phyloP scores from a whole-genome alignment of 495 filamentous ascomycete genomes.

The Oleoguttula mirabilis region DNA sequence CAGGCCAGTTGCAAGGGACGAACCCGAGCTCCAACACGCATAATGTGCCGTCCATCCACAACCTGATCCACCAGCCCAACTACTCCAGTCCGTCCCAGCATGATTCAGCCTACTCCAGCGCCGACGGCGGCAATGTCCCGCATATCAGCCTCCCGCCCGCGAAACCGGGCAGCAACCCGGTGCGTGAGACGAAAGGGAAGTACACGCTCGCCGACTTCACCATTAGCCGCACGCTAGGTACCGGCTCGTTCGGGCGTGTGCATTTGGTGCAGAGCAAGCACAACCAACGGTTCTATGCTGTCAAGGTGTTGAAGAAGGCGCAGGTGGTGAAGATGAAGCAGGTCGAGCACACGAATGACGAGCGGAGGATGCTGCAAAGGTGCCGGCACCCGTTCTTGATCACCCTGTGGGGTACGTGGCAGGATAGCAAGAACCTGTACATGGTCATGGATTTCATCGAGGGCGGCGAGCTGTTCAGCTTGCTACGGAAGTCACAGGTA shows the following conservation, averaged over 20 bases:
- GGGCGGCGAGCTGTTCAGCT: constrained; percentile 90
- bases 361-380: constrained; percentile 84
- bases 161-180: constrained; percentile 18
- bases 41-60: constrained; percentile 56
- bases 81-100: constrained; percentile 21
- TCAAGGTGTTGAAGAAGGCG: constrained; percentile 96
- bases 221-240: constrained; percentile 81
- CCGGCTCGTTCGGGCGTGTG: constrained; percentile 91
- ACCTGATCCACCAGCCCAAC: constrained; percentile 52
- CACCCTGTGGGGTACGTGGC: constrained; percentile 96
- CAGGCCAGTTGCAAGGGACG: constrained; percentile 6
- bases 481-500: constrained; percentile 93
- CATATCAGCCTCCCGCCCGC: constrained; percentile 6
- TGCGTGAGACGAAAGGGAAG: constrained; percentile 87
- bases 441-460: constrained; percentile 99
- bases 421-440: constrained; percentile 88
- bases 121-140: constrained; percentile 20
- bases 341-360: constrained; percentile 97
- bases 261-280: constrained; percentile 94
- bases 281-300: constrained; percentile 92
- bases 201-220: constrained; percentile 83
- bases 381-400: constrained; percentile 96
- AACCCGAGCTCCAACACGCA: constrained; percentile 31
- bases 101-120: constrained; percentile 21
- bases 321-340: constrained; percentile 99